A percentile compares a stretch with the other conserved stretches of the same genome.
Evolutionary conservation across 371 early-diverging fungal species (phyloP).

Genomic region (Smittium mucronatum): DNA sequence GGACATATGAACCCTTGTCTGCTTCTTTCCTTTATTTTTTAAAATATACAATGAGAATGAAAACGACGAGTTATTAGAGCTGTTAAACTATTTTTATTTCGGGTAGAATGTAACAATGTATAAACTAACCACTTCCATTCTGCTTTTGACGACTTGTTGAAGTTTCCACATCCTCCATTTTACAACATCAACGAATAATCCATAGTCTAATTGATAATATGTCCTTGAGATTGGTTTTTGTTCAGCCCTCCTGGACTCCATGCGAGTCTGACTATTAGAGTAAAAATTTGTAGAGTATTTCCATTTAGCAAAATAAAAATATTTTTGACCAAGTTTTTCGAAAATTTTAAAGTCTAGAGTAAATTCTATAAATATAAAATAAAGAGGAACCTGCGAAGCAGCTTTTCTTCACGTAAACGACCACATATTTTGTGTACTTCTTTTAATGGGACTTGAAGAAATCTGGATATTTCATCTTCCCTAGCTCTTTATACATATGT

Average conservation of each 20-base stretch:
- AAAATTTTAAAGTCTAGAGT: not conserved
- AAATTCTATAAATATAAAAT: not conserved
- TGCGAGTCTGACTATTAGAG: slow-evolving; percentile 37
- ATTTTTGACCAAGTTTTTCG: not conserved
- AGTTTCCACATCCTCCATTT: slow-evolving; percentile 84
- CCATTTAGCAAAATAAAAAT: slow-evolving; percentile 3
- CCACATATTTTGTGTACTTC: slow-evolving; percentile 72
- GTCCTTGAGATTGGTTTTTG: slow-evolving; percentile 49
- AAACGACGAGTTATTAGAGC: no score
- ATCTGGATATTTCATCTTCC: slow-evolving; percentile 64
- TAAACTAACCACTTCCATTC: slow-evolving; percentile 39
- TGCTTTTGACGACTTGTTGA: slow-evolving; percentile 51
- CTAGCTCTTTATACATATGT: slow-evolving; percentile 34
- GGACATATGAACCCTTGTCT: slow-evolving; percentile 60
- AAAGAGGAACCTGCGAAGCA: slow-evolving; percentile 38
- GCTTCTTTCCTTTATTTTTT: slow-evolving; percentile 43
- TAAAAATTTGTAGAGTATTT: no score
- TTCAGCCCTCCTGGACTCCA: slow-evolving; percentile 51
- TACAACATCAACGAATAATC: slow-evolving; percentile 80
- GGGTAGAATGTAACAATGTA: not conserved
- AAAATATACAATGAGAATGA: no score
- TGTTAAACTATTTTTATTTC: no score
- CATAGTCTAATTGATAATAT: slow-evolving; percentile 83
- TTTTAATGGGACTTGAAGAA: slow-evolving; percentile 48
- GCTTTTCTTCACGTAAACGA: slow-evolving; percentile 55